phyloP scores from a whole-genome alignment of 169 alveolate species.

The Cardiosporidium cionae region DNA sequence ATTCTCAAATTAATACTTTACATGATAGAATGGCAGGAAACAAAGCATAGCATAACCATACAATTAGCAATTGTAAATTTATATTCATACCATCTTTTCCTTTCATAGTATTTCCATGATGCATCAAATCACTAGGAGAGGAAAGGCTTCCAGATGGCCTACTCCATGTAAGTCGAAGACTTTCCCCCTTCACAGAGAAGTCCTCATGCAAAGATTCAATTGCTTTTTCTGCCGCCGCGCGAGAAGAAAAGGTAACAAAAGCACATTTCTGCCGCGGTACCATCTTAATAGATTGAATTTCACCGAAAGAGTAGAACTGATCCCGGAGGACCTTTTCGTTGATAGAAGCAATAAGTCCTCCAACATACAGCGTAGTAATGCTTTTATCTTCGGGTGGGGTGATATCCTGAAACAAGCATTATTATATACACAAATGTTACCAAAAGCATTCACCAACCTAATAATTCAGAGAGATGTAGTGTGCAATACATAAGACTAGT shows the following conservation, averaged over 20 bases:
- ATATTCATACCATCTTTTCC: too few species aligned
- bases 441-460: slow-evolving; percentile 3
- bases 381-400: slow-evolving; percentile 57
- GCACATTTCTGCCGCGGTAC: slow-evolving; percentile 47
- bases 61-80: too few species aligned
- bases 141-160: too few species aligned
- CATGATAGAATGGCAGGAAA: too few species aligned
- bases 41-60: too few species aligned
- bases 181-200: slow-evolving; percentile 33
- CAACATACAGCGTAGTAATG: slow-evolving; percentile 60
- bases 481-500: too few species aligned
- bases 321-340: slow-evolving; percentile 32
- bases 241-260: slow-evolving; percentile 46
- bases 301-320: slow-evolving; percentile 51
- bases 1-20: too few species aligned
- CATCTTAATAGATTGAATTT: slow-evolving; percentile 46
- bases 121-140: too few species aligned
- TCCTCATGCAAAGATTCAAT: slow-evolving; percentile 34
- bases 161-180: slow-evolving; percentile 47
- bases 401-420: slow-evolving; percentile 12
- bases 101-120: too few species aligned
- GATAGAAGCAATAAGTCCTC: slow-evolving; percentile 35
- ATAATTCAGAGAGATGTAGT: too few species aligned
- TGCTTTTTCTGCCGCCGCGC: slow-evolving; percentile 66
- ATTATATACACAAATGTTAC: not conserved